Percentiles rank a stretch among this genome's conserved stretches.
Evolutionary conservation across 805 yeast species (phyloP).

Genomic region (Wickerhamiella alocasiicola): DNA sequence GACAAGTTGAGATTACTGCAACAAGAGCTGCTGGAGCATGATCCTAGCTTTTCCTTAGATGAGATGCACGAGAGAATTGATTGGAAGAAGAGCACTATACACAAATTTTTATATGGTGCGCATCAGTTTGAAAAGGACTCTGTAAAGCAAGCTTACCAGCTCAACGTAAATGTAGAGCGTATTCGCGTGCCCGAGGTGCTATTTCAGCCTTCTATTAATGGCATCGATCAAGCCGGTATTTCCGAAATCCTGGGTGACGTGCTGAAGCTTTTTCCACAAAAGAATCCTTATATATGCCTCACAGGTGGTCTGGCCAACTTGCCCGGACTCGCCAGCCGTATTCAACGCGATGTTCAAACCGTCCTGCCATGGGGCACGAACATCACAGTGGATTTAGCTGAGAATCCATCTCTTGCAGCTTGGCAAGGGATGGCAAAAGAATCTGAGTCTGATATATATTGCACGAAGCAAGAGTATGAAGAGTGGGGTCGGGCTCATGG

Average conservation of each 20-base stretch:
- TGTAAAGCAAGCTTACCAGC: conserved; percentile 76
- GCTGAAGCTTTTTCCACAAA: conserved; percentile 24
- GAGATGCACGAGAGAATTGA: conserved; percentile 76
- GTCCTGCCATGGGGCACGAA: conserved; percentile 59
- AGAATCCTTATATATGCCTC: conserved; percentile 51
- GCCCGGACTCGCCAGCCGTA: conserved; percentile 52
- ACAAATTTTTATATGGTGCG: conserved; percentile 82
- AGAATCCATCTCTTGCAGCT: conserved; percentile 63
- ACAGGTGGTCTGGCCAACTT: conserved; percentile 77
- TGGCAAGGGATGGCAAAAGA: conserved; percentile 93
- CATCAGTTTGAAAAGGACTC: conserved; percentile 72
- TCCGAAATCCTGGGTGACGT: conserved; percentile 61
- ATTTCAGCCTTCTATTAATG: conserved; percentile 88
- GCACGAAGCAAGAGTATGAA: conserved; percentile 63
- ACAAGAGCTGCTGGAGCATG: conserved; percentile 62
- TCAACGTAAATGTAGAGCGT: conserved; percentile 82
- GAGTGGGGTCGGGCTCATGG: conserved; percentile 89
- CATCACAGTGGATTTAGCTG: conserved; percentile 48
- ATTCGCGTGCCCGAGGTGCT: conserved; percentile 84
- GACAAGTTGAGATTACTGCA: conserved; percentile 38
- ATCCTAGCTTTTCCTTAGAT: conserved; percentile 74
- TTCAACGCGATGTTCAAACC: conserved; percentile 54
- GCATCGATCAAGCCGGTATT: conserved; percentile 93
- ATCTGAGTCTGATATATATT: conserved; percentile 40
- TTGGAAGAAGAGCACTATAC: conserved; percentile 71